Conservation (phyloP, 2,329 filamentous ascomycete genomes). For the Sphaerostilbella broomeana region DNA sequence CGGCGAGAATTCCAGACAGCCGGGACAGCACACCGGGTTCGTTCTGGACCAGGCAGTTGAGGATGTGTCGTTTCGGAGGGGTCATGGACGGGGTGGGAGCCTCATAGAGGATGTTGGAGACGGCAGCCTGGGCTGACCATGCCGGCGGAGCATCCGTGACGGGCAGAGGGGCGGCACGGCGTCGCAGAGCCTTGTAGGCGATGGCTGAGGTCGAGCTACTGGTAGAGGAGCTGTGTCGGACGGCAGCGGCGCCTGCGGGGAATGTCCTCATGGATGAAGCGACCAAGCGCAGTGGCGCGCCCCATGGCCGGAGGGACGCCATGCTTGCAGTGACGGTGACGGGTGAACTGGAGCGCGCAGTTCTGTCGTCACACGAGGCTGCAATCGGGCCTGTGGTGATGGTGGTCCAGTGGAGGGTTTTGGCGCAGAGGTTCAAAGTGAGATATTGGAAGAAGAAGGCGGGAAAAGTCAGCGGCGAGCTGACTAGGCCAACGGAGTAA, state of each 20-base stretch:
- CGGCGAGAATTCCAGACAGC: slow-evolving; percentile 91
- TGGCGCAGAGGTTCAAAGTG: no score
- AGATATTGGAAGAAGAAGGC: slow-evolving; percentile 2
- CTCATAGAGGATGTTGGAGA: slow-evolving; percentile 98
- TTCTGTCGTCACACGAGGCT: slow-evolving; percentile 1
- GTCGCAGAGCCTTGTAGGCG: slow-evolving; percentile 94
- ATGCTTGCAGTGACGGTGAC: slow-evolving; percentile 28
- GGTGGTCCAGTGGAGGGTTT: neutral
- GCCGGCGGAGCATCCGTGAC: slow-evolving; percentile 68
- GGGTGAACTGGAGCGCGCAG: neutral
- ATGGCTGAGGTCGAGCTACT: slow-evolving; percentile 83
- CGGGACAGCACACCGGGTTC: slow-evolving; percentile 96
- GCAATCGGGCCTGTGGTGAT: slow-evolving; percentile 6
- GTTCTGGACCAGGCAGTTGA: slow-evolving; percentile 98
- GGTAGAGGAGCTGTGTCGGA: slow-evolving; percentile 35
- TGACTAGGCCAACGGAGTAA: neutral
- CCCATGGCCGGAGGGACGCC: slow-evolving; percentile 40
- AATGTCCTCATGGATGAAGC: slow-evolving; percentile 23
- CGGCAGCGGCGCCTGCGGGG: slow-evolving; percentile 19
- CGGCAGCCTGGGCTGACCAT: slow-evolving; percentile 88
- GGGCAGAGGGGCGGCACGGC: slow-evolving; percentile 78
- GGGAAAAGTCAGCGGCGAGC: slow-evolving; percentile 13
- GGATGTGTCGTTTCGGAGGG: slow-evolving; percentile 87
- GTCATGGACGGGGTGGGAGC: slow-evolving; percentile 77
- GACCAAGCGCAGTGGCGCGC: slow-evolving; percentile 33